Evolutionary conservation across 208 protist species (phyloP), one percentile per base, ranked within the genome.

Genomic region (Crithidia thermophila): DNA sequence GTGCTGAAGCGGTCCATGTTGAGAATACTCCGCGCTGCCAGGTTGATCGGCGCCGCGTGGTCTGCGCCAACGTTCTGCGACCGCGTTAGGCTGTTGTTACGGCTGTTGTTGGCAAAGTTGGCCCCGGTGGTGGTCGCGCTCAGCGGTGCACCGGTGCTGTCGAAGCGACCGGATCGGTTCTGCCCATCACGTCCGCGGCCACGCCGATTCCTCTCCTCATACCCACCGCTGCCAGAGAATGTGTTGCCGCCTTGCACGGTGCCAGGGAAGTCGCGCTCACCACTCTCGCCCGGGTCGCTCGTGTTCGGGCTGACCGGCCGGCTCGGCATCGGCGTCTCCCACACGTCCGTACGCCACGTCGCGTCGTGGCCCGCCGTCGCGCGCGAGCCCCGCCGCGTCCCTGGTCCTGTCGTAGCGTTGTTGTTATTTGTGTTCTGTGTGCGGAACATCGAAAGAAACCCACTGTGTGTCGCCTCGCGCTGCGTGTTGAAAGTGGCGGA

Each of bases 1-100:
- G 73, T 85, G 68, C 70, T 77, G 63, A 83, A 85, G 34, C 64
- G 59, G 43, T 88, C 82, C 82, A 88, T 88, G 45, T 85, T 83
- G 2, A 74, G 30, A 13, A 85, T 60, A 21, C 52, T 37, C 5
- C 69, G 66, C 7, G 67, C 80, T n/a, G 57, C 30, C 13, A 70
- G 33, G 43, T 30, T 60, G 5, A 65, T 31, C 13, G 43, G 49
- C 37, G 39, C 18, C 53, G 30, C 30, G 39, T 40, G 34, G 34
- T 25, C 14, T 18, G 14, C 50, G 1, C 4, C 50, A 18, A 4
- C 52, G 10, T 40, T 34, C 9, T 21, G 50, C 18, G 7, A 9
- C 2, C 31, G 27, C 4, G 50, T 31, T 6, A 56, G 7, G 4
- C 50, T 40, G 5, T 4, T 6, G 16, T 39, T 56, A 14, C 50